Base-by-base conservation (phyloP, 805 yeast genomes). In the Hanseniaspora pseudoguilliermondii region DNA sequence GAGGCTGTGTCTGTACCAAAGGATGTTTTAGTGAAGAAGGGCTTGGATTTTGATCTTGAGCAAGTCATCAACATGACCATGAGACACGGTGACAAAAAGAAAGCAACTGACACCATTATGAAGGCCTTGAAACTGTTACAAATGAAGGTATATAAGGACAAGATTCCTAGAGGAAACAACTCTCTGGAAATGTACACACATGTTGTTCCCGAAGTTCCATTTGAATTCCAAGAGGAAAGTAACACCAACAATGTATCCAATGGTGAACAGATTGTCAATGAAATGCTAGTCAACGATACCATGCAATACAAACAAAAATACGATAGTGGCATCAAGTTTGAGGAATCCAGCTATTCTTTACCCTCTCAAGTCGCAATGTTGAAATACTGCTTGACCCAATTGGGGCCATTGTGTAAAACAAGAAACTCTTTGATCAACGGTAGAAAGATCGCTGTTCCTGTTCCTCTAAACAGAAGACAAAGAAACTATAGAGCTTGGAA, bases 51-150 rank as follows among this genome's bases (percentile, higher is more conserved):
- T n/a, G 78, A 82, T 21, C 73, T 90, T 49, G 82, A 82, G 50
- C 83, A 85, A 62, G 79, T 93, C 64, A 83, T 86, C 55, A 89
- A 89, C 66, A 75, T 89, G 72, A 81, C 93, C 59, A 93, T 93
- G 97, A 81, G 86, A 65, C 83, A 87, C 66, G 98, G 98, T 44
- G 82, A 83, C 68, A 93, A 90, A 68, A 79, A 86, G 55, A 72
- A 75, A 50, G 97, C 97, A 0, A 83, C 83, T 65, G 83, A 77
- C 62, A 75, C 77, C 49, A 74, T 93, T 56, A 77, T 83, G 54
- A 78, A 83, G 65, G 95, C 97, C 0, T 74, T 93, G 52, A 89
- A 90, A 65, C 72, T 90, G 49, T 84, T 67, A 10, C 66, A 60
- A 47, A 63, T 66, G 83, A 43, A 86, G 79, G 69, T 75, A 13